Conservation (phyloP, 129 eudicot species). For the Heracleum sosnowskyi region DNA sequence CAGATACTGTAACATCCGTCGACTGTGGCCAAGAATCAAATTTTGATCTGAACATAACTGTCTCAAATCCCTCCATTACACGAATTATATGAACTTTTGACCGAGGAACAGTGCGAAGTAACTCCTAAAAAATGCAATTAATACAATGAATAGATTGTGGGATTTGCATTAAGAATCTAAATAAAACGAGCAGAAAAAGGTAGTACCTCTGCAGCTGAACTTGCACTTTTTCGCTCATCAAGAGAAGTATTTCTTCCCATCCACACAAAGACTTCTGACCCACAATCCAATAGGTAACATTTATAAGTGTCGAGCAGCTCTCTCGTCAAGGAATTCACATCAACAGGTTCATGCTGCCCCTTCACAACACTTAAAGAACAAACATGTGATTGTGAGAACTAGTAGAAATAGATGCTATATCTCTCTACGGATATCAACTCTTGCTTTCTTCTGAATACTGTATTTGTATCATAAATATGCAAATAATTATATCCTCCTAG, state of each 20-base stretch:
- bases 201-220: conserved; percentile 66
- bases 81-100: conserved; percentile 52
- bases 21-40: conserved; percentile 75
- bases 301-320: conserved; percentile 54
- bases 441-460: background rate
- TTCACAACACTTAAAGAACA: conserved; percentile 48
- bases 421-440: background rate
- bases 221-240: conserved; percentile 59
- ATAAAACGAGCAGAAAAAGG: conserved; percentile 5
- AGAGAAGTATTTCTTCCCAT: conserved; percentile 69
- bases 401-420: background rate
- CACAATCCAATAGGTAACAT: conserved; percentile 56
- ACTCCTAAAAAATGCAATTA: conserved; percentile 32
- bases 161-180: conserved; percentile 5
- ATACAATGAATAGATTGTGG: conserved; percentile 6
- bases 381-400: conserved; percentile 10
- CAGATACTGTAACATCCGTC: conserved; percentile 58
- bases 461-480: background rate
- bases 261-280: conserved; percentile 58
- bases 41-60: conserved; percentile 56
- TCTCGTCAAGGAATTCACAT: conserved; percentile 38
- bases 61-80: conserved; percentile 80
- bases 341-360: conserved; percentile 51
- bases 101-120: conserved; percentile 45
- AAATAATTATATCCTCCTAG: background rate